phyloP scores from a whole-genome alignment of 331 rosid species.

The Cydonia oblonga region DNA sequence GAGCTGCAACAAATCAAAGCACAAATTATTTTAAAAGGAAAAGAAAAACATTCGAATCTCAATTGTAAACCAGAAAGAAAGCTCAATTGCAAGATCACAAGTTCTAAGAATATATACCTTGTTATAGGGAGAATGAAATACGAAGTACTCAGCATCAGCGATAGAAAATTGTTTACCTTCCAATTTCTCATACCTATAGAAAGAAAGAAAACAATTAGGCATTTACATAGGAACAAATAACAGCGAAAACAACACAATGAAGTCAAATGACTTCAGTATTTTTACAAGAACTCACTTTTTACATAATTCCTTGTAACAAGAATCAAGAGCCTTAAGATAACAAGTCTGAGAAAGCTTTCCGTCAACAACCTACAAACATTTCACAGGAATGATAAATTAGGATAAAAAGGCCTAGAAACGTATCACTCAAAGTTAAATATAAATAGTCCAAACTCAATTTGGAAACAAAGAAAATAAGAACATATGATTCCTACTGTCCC shows the following conservation, averaged over 20 bases:
- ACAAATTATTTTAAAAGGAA: not conserved
- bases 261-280: not conserved
- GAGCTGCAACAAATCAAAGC: slow-evolving; percentile 51
- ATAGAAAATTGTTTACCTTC: slow-evolving; percentile 67
- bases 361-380: slow-evolving; percentile 67
- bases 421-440: not conserved
- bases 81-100: not conserved
- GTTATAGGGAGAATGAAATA: slow-evolving; percentile 97
- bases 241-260: not conserved
- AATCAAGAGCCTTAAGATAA: slow-evolving; percentile 89
- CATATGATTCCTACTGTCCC: not conserved
- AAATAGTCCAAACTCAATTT: not conserved
- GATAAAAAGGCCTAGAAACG: not conserved
- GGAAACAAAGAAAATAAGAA: not conserved
- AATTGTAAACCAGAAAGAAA: not conserved
- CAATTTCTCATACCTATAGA: slow-evolving; percentile 71
- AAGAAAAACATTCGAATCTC: slow-evolving; percentile 2
- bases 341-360: slow-evolving; percentile 99
- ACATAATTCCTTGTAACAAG: slow-evolving; percentile 70
- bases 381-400: slow-evolving; percentile 8
- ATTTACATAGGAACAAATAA: slow-evolving; percentile 4
- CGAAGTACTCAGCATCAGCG: slow-evolving; percentile 69
- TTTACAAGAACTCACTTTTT: slow-evolving; percentile 45
- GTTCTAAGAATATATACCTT: slow-evolving; percentile 41
- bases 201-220: slow-evolving; percentile 17